These are phyloP conservation scores for Aspergillus baeticus DNA, from an alignment of 495 filamentous ascomycete species.

Conservation along the genomic window DNA sequence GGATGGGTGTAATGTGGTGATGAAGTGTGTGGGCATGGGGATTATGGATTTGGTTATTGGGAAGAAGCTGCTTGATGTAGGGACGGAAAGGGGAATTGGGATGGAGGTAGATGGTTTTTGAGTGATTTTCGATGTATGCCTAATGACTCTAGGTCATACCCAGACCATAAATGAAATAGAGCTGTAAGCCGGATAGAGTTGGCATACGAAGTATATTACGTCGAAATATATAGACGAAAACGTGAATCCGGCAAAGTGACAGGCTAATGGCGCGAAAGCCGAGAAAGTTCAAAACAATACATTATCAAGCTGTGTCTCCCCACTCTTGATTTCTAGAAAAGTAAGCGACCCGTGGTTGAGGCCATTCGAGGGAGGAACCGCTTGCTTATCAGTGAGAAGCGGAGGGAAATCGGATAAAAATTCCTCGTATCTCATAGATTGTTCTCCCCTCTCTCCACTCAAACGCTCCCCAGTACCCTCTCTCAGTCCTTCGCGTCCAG, in stretches of 20 bases:
- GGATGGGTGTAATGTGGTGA: conserved; percentile 64
- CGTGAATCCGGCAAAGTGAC: too few relatives aligned
- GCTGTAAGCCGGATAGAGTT: too few relatives aligned
- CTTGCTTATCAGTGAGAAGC: conserved; percentile 14
- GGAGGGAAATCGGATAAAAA: conserved; percentile 9
- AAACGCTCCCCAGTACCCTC: background rate
- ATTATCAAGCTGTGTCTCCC: background rate
- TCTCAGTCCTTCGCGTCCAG: background rate
- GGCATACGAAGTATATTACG: too few relatives aligned
- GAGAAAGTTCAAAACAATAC: background rate
- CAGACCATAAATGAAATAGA: too few relatives aligned
- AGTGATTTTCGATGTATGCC: background rate
- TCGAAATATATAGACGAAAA: too few relatives aligned
- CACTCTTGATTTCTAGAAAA: background rate
- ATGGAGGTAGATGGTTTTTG: conserved; percentile 68
- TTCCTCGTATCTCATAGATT: background rate
- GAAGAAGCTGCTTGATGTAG: conserved; percentile 69
- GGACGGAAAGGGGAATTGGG: conserved; percentile 66
- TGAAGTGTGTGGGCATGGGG: conserved; percentile 49
- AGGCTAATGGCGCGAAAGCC: background rate
- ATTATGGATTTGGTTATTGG: conserved; percentile 55
- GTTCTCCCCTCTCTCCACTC: background rate
- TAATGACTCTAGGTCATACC: too few relatives aligned
- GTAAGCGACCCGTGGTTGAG: background rate
- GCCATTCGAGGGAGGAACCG: background rate